Base-by-base conservation (phyloP, 768 basidiomycete genomes). In the Leccinum boreale region DNA sequence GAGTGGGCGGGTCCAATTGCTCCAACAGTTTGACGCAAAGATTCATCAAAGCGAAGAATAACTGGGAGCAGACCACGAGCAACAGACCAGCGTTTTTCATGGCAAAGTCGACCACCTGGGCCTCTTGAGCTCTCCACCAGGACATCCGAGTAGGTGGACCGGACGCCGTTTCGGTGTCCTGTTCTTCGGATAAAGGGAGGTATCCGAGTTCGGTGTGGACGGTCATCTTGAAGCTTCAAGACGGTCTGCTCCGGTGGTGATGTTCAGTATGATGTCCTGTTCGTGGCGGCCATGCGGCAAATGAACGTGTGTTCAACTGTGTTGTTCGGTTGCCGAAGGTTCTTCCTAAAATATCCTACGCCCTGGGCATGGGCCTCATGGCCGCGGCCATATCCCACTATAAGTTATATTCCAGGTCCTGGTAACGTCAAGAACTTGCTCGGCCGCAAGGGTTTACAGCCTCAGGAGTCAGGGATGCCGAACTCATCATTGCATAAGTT, bases 21-120 rank as follows among this genome's bases (percentile, higher is more conserved):
- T 84, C 81, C 58, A 90, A 70, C 61, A 75, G 75, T 72, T 90
- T 89, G 46, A 90, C 87, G 5, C 79, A 73, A 3, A 85, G 74
- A 50, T 84, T 84, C 78, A 87, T 85, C 26, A 79, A 67, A 9
- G 85, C 77, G 42, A 86, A 79, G 70, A 85, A 85, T 11, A 84
- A 73, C 65, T 88, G 84, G 11, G 85, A 69, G 3, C 73, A 71
- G 6, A 78, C 78, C 19, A 90, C 79, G 17, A 88, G 75, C 29
- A 87, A 68, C 53, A 91, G 70, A 9, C 89, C 89, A 4, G 74
- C 69, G 69, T 90, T 89, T 46, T 58, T 66, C 33, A 63, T 49
- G 23, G 72, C 39, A 33, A 67, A 61, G 21, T 35, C 31, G 2
- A 39, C 29, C 4, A 60, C 29, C 15, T 51, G 26, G 5, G 42